Percentiles rank a stretch among this genome's conserved stretches.
Evolutionary conservation across 163 green algal genomes (phyloP).

Genomic region (Prototheca cutis): DNA sequence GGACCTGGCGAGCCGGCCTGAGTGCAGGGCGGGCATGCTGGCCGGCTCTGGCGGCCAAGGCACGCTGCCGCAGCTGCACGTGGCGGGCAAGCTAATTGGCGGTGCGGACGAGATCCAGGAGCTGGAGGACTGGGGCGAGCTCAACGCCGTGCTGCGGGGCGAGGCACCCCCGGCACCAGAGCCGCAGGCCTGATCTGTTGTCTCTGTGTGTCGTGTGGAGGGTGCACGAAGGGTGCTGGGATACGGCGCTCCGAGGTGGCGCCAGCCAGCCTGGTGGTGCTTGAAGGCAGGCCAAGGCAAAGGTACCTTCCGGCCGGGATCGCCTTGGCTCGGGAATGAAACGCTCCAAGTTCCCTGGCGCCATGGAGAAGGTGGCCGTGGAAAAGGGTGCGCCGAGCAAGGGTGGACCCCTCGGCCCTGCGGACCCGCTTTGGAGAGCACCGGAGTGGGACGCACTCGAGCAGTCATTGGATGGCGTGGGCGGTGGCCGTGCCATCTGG

Average conservation of each 20-base stretch:
- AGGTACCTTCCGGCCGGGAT: too few species aligned
- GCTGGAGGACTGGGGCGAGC: constrained; percentile 58
- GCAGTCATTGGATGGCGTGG: too few species aligned
- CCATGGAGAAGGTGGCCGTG: too few species aligned
- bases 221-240: too few species aligned
- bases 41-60: constrained; percentile 12
- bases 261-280: too few species aligned
- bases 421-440: background rate
- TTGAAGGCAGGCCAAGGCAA: too few species aligned
- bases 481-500: too few species aligned
- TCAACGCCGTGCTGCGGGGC: constrained; percentile 30
- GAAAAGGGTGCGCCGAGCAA: too few species aligned
- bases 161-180: constrained; percentile 1
- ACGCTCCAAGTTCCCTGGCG: too few species aligned
- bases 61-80: constrained; percentile 51
- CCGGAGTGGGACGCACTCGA: background rate
- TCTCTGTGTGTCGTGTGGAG: too few species aligned
- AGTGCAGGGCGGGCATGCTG: background rate
- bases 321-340: too few species aligned
- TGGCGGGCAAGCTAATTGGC: constrained; percentile 33
- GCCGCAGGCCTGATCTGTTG: background rate
- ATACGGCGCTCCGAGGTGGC: too few species aligned
- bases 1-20: background rate
- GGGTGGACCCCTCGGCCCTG: background rate
- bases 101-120: constrained; percentile 37